Base-by-base conservation (phyloP, 805 yeast genomes). In the Ogataea kodamae region DNA sequence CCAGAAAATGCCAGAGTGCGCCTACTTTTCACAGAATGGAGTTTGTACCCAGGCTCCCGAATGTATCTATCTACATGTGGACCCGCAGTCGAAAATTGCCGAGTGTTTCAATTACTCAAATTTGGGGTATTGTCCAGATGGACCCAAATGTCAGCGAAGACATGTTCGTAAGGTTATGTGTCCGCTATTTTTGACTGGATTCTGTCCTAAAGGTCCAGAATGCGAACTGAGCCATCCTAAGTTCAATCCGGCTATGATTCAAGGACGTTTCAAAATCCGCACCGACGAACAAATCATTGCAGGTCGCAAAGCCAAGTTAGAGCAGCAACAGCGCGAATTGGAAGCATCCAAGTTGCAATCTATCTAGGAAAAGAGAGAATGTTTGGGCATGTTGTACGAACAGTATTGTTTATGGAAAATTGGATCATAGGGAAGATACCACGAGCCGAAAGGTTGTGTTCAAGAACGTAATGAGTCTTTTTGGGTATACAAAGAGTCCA, bases 1-100 rank as follows among this genome's bases (percentile, higher is more conserved):
- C 49, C 70, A 95, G 40, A 87, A 85, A 61, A 90, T 92, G 95
- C 97, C 97, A 3, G 98, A 92, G 59, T 92, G 99, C 59, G 74
- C 87, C 15, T 85, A 86, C 59, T 90, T 75, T 59, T 71, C 87
- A 26, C 80, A 86, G 56, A 78, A 76, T 46, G 94, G 94, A 5
- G 81, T 72, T 48, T 90, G 98, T 58, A 82, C 95, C 5, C 96
- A 88, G 57, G 74, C 88, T 0, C 92, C 95, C 1, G 99, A 92
- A 54, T 92, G 99, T 57, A 78, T 87, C 35, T 92, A 87, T 58
- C 67, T 85, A 33, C 99, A 92, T 56, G 79, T 89, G 18, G 96
- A 89, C 54, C 96, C 97, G 5, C 79, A 75, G 50, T 74, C 81
- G 48, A 84, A 83, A 59, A 78, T 89, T n/a, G 95, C 96, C 0